Conservation (phyloP, 208 protist species). For the Trypanosoma congolense region DNA sequence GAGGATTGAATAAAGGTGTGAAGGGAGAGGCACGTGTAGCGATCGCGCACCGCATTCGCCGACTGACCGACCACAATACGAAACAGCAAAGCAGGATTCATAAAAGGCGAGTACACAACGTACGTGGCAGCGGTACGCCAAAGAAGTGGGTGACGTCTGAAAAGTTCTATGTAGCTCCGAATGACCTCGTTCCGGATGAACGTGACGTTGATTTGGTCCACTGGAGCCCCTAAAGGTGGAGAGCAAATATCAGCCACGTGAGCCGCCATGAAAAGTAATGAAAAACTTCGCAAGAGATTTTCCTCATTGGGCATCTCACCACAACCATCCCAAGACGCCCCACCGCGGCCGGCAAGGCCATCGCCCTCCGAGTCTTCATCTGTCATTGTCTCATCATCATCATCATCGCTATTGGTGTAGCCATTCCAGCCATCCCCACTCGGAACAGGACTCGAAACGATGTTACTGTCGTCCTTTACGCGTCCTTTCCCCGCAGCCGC, state of each 20-base stretch:
- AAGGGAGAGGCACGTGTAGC: slow-evolving; percentile 31
- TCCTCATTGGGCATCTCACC: neutral
- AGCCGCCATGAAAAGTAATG: slow-evolving; percentile 56
- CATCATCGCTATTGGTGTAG: slow-evolving; percentile 22
- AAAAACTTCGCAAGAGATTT: slow-evolving; percentile 34
- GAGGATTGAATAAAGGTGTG: slow-evolving; percentile 38
- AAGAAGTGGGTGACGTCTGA: slow-evolving; percentile 32
- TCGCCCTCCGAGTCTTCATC: neutral
- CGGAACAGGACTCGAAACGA: slow-evolving; percentile 11
- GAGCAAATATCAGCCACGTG: slow-evolving; percentile 78
- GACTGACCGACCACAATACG: slow-evolving; percentile 30
- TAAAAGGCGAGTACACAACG: slow-evolving; percentile 60
- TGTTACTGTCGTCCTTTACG: slow-evolving; percentile 14
- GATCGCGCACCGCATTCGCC: slow-evolving; percentile 30
- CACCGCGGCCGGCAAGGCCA: neutral
- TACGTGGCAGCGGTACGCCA: slow-evolving; percentile 68
- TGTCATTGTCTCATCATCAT: neutral
- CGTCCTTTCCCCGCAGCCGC: neutral
- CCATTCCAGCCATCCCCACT: slow-evolving; percentile 12
- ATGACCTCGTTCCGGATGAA: slow-evolving; percentile 60
- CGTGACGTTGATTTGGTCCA: slow-evolving; percentile 40
- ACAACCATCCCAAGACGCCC: neutral
- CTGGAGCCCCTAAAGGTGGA: slow-evolving; percentile 26
- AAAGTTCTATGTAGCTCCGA: slow-evolving; percentile 39
- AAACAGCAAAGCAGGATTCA: slow-evolving; percentile 48